These are phyloP conservation scores for Ammopiptanthus mongolicus DNA, from an alignment of 306 rosid genomes.

Conservation along the genomic window DNA sequence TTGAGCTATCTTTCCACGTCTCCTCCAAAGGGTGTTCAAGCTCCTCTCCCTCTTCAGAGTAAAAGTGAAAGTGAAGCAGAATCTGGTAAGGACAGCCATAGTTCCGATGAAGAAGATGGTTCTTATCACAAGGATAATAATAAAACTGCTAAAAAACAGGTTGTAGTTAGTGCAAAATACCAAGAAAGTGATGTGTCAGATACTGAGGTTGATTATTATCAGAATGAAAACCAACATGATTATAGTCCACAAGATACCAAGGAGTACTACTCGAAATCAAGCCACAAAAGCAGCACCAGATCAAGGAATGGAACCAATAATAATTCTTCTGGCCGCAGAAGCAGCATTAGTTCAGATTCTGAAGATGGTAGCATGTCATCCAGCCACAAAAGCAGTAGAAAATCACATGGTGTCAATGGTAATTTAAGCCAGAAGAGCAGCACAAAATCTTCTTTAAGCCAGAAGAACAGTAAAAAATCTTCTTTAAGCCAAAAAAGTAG, in stretches of 20 bases:
- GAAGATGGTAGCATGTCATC: conserved; percentile 21
- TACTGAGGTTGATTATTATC: conserved; percentile 18
- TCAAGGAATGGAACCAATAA: conserved; percentile 14
- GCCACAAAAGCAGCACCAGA: conserved; percentile 28
- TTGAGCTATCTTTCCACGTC: conserved; percentile 61
- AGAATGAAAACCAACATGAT: conserved; percentile 15
- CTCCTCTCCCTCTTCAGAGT: conserved; percentile 14
- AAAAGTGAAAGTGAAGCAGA: not conserved
- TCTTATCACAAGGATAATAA: not conserved
- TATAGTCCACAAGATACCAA: conserved; percentile 29
- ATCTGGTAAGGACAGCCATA: not conserved
- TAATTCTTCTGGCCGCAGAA: not conserved
- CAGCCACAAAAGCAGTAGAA: conserved; percentile 19
- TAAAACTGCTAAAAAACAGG: conserved; percentile 1
- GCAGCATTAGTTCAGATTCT: conserved; percentile 23
- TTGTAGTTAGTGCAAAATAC: conserved; percentile 16
- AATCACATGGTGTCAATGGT: conserved; percentile 7
- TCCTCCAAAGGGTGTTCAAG: conserved; percentile 22
- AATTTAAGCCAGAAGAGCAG: conserved; percentile 22
- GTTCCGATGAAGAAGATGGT: conserved; percentile 16
- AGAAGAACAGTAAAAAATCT: conserved; percentile 26
- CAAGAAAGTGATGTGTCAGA: conserved; percentile 15
- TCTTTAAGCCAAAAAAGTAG: conserved; percentile 26
- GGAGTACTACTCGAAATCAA: conserved; percentile 27
- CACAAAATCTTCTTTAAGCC: conserved; percentile 13